Conservation (phyloP, 1,284 basidiomycete species). For the Heterobasidion annosum region DNA sequence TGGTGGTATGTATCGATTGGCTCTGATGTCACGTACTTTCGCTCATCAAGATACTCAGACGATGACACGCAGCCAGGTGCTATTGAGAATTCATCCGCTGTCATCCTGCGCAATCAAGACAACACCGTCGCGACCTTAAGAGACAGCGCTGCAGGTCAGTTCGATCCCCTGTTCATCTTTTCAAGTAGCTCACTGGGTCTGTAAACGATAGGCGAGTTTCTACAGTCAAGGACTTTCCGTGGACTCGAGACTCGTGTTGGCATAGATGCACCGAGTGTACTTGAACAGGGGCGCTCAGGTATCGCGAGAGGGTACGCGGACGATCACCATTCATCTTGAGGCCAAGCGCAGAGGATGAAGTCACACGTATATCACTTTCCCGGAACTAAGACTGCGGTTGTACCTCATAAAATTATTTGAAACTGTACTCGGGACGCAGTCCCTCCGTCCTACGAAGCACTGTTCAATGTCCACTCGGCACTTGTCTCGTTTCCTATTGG, state of each 20-base stretch:
- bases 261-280: conserved; percentile 67
- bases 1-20: conserved; percentile 25
- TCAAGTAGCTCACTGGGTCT: not conserved
- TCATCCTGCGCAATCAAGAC: conserved; percentile 61
- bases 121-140: conserved; percentile 42
- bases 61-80: conserved; percentile 6
- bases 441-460: too few relatives aligned
- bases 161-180: conserved; percentile 1
- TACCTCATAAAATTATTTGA: too few relatives aligned
- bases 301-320: conserved; percentile 83
- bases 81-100: conserved; percentile 20
- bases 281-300: conserved; percentile 87
- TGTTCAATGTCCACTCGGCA: too few relatives aligned
- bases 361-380: not conserved
- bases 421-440: too few relatives aligned
- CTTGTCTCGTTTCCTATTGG: too few relatives aligned
- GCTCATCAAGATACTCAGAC: not conserved
- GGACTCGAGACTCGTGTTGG: conserved; percentile 81
- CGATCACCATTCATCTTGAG: conserved; percentile 21
- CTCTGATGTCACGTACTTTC: not conserved
- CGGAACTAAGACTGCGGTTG: too few relatives aligned
- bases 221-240: conserved; percentile 66
- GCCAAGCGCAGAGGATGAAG: not conserved
- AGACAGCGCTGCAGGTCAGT: conserved; percentile 64
- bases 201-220: conserved; percentile 46